Base-by-base conservation (phyloP, 345 rosid genomes). In the Populus deltoides region DNA sequence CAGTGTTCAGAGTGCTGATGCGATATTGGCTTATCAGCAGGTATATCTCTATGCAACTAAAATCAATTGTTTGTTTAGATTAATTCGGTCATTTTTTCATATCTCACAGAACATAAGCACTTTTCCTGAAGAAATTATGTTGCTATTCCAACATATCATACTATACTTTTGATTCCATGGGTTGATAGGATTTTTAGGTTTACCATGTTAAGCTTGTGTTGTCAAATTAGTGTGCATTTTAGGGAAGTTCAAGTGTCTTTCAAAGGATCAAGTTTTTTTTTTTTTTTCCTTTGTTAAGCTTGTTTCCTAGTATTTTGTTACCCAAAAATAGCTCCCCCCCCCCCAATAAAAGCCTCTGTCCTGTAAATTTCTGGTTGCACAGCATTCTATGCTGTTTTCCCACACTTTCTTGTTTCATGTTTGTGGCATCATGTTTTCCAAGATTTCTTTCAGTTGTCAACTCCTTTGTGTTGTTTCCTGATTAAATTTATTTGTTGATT, bases 1-100 rank as follows among this genome's bases (percentile, higher is more conserved):
- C 84, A 97, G 99, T 82, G 93, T 94, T 80, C 98, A 94, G 84
- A 92, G 99, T 89, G 90, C 97, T 62, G 98, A 97, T 90, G 99
- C 99, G 67, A 97, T 97, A 84, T 83, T 86, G 78, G 99, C 99
- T 75, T 97, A 97, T 85, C 99, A 97, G 78, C 92, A 81, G 92
- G 98, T 94, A 84, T 55, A 68, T n/a, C 16, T 70, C 36, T 66
- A 45, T 35, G 27, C 72, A 45, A 55, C 68, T 51, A 47, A 16
- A 65, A 15, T 24, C 2, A 20, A 10, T 15, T 72, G 6, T 71
- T 27, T 29, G 3, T 55, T 45, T 62, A 3, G 15, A 39, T 29
- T 27, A 59, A 7, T 43, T 15, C 35, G 61, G 53, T 66, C 47
- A n/a, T 15, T 41, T 29, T 24, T 18, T 11, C 51, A 53, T 68